A percentile compares a stretch with the other conserved stretches of the same genome.
phyloP scores from a whole-genome alignment of 768 basidiomycete genomes.

The Pisolithus sp. region DNA sequence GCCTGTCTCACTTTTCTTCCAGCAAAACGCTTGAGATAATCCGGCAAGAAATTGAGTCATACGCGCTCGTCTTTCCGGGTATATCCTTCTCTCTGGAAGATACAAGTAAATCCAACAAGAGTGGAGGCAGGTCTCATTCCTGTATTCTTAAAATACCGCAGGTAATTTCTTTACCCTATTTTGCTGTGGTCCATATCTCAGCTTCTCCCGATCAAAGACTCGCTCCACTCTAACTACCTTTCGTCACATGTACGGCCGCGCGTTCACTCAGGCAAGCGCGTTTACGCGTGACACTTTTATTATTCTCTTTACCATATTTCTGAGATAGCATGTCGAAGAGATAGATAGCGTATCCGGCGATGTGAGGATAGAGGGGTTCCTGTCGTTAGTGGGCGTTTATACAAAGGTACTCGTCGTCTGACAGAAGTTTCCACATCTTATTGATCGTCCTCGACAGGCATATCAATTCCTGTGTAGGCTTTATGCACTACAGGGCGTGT shows the following conservation, averaged over 20 bases:
- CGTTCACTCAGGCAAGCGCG: conserved; percentile 56
- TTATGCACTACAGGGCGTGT: neutral
- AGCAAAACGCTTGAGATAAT: conserved; percentile 58
- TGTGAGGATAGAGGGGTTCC: conserved; percentile 70
- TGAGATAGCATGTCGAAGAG: conserved; percentile 59
- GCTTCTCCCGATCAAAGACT: conserved; percentile 41
- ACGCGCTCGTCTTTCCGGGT: conserved; percentile 65
- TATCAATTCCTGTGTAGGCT: conserved; percentile 82
- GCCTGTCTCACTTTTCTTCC: conserved; percentile 59
- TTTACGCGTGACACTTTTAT: conserved; percentile 7
- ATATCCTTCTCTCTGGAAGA: conserved; percentile 68
- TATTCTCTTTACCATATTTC: conserved; percentile 8
- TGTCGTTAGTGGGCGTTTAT: conserved; percentile 68
- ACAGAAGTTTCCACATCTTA: conserved; percentile 16
- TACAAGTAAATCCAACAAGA: conserved; percentile 32
- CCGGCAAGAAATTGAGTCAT: conserved; percentile 64
- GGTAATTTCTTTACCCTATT: conserved; percentile 36
- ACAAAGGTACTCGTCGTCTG: conserved; percentile 48
- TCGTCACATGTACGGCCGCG: conserved; percentile 65
- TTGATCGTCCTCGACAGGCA: conserved; percentile 39
- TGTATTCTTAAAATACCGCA: conserved; percentile 57
- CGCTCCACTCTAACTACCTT: conserved; percentile 60
- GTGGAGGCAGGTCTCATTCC: conserved; percentile 23
- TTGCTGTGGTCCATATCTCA: conserved; percentile 8
- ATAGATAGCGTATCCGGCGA: conserved; percentile 44